Percentiles rank a stretch among this genome's conserved stretches.
Conservation (phyloP, 2,329 filamentous ascomycete species). For the Xylaria sp. region DNA sequence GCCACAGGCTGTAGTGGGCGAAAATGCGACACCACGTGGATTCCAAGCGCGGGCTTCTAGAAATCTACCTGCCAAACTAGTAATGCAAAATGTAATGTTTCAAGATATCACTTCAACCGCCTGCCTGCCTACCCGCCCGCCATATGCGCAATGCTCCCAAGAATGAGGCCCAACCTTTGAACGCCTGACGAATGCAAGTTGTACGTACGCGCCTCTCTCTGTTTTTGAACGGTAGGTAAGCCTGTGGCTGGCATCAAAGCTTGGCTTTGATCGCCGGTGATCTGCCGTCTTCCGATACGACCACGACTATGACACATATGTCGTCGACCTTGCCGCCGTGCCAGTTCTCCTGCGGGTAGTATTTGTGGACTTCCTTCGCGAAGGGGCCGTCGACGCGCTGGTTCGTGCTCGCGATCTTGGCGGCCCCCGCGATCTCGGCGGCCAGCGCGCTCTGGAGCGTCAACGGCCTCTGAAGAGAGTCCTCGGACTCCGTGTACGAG, state of each 20-base stretch:
- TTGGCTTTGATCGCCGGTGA: conserved; percentile 29
- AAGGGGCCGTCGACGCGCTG: conserved; percentile 86
- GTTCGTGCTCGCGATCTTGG: conserved; percentile 83
- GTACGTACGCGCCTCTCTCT: background rate
- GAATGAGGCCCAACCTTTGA: background rate
- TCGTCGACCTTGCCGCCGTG: conserved; percentile 94
- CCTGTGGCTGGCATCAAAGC: conserved; percentile 21
- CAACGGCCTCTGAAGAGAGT: conserved; percentile 31
- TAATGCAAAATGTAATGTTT: background rate
- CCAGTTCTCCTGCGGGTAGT: conserved; percentile 85
- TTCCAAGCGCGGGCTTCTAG: background rate
- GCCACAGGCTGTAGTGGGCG: background rate
- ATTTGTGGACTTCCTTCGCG: conserved; percentile 88
- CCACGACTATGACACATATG: conserved; percentile 81
- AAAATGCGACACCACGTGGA: background rate
- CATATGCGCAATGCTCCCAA: background rate
- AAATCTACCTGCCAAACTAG: background rate
- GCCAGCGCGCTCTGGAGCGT: conserved; percentile 81
- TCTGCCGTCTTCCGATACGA: conserved; percentile 68
- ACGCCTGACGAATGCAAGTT: background rate
- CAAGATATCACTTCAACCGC: background rate
- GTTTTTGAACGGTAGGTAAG: too few relatives aligned
- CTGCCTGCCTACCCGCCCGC: background rate
- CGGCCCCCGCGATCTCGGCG: conserved; percentile 75
- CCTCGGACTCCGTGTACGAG: conserved; percentile 47